Base-by-base conservation (phyloP, 2,329 filamentous ascomycete species). In the Geosmithia putterillii region DNA sequence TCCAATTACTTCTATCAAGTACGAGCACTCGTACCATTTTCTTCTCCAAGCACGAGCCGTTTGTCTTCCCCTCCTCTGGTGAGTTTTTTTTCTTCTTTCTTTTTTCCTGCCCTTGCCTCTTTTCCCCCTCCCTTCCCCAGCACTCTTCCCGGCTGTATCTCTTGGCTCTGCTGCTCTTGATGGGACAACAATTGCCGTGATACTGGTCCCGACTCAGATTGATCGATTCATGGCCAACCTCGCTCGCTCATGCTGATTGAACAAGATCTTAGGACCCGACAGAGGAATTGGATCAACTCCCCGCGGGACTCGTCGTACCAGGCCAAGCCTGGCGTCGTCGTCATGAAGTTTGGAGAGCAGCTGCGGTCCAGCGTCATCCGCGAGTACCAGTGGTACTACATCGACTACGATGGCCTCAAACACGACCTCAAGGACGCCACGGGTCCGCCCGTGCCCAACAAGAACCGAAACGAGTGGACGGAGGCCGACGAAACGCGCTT, bases 341-440 rank as follows among this genome's bases (percentile, higher is more conserved):
- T 75, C 68, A 82, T 82, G 78, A 82, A 82, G 74, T 98, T 96
- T 73, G 92, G 92, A 62, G 86, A 95, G 66, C 89, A 98, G 74
- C 80, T 98, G 57, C 87, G 87, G 51, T 90, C 87, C 57, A 95
- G 89, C 60, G 76, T 95, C 58, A 94, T 96, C 65, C 88, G 86
- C 71, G 89, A 96, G 67, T 98, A 94, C 69, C 82, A 89, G 63
- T 95, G 89, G 81, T 87, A 95, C 71, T 98, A 98, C 69, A 95
- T 98, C 66, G 84, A 87, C 66, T 98, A 98, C 68, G 89, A 95
- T 61, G 86, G 83, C 51, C 76, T 98, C 41, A 98, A 98, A 69
- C 73, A 76, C 52, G 81, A 87, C 51, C 79, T 98, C 48, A 92
- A 90, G 66, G 79, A 76, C 46, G 76, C 81, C 46, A 83, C 74